These are phyloP conservation scores for Mycena indigotica DNA, from an alignment of 768 basidiomycete species.

Conservation along the genomic window DNA sequence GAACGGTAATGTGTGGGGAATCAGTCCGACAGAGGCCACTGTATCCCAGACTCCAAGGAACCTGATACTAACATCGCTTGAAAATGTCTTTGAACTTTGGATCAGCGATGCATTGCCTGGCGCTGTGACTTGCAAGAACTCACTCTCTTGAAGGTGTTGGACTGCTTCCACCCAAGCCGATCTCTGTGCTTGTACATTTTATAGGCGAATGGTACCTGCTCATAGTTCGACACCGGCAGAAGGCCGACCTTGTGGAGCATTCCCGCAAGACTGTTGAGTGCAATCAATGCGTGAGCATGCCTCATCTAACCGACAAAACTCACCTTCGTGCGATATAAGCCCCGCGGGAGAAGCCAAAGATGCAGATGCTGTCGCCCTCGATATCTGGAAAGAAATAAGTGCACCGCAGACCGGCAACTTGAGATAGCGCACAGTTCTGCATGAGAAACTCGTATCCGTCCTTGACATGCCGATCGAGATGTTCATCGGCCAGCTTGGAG, in stretches of 20 bases:
- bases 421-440: constrained; percentile 50
- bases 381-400: constrained; percentile 36
- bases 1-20: constrained; percentile 48
- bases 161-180: constrained; percentile 29
- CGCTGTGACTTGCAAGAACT: not conserved
- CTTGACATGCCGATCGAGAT: constrained; percentile 59
- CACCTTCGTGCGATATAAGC: constrained; percentile 65
- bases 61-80: constrained; percentile 44
- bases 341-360: constrained; percentile 66
- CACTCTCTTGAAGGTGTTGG: constrained; percentile 41
- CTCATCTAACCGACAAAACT: not conserved
- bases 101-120: not conserved
- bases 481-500: constrained; percentile 44
- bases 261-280: constrained; percentile 37
- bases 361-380: constrained; percentile 29
- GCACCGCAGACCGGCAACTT: not conserved
- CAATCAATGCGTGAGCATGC: no score
- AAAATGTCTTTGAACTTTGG: constrained; percentile 36
- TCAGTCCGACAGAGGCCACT: constrained; percentile 53
- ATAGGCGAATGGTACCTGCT: constrained; percentile 65
- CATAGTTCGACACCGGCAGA: constrained; percentile 52
- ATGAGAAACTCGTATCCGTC: constrained; percentile 64
- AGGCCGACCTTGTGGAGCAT: constrained; percentile 64
- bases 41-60: constrained; percentile 64
- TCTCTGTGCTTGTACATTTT: constrained; percentile 45